A percentile compares a stretch with the other conserved stretches of the same genome.
Evolutionary conservation across 1,284 basidiomycete genomes (phyloP).

Genomic region (Pisolithus thermaeus): DNA sequence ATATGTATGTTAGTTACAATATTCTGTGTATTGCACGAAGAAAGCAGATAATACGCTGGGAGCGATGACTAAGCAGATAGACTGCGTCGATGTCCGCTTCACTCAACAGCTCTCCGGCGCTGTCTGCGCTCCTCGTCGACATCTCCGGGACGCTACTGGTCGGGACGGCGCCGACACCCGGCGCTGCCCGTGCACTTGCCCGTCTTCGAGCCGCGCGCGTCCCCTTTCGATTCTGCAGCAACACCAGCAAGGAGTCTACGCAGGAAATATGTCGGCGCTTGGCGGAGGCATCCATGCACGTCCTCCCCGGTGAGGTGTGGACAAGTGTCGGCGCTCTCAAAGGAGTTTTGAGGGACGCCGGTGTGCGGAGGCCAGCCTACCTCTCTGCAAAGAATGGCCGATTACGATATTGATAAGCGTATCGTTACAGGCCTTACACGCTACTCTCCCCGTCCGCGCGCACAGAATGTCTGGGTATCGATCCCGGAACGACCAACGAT

Average conservation of each 20-base stretch:
- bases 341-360: slow-evolving; percentile 36
- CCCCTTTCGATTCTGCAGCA: slow-evolving; percentile 62
- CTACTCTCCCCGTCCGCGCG: slow-evolving; percentile 54
- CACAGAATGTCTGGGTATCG: slow-evolving; percentile 38
- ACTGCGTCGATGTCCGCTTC: not conserved
- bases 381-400: not conserved
- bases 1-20: too few species aligned
- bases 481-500: not conserved
- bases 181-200: slow-evolving; percentile 47
- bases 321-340: slow-evolving; percentile 60
- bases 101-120: slow-evolving; percentile 21
- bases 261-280: slow-evolving; percentile 38
- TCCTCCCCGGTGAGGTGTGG: slow-evolving; percentile 37
- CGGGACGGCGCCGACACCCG: slow-evolving; percentile 42
- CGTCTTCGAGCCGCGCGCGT: slow-evolving; percentile 40
- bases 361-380: slow-evolving; percentile 37
- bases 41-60: too few species aligned
- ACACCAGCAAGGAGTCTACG: slow-evolving; percentile 53
- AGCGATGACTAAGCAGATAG: too few species aligned
- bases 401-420: not conserved
- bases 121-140: slow-evolving; percentile 57
- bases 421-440: slow-evolving; percentile 45
- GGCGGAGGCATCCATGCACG: slow-evolving; percentile 45
- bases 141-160: slow-evolving; percentile 66
- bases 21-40: too few species aligned